A percentile compares a stretch with the other conserved stretches of the same genome.
These are phyloP conservation scores for Thalassiosira livingstoniorum DNA, from an alignment of 352 stramenopile species.

Conservation along the genomic window DNA sequence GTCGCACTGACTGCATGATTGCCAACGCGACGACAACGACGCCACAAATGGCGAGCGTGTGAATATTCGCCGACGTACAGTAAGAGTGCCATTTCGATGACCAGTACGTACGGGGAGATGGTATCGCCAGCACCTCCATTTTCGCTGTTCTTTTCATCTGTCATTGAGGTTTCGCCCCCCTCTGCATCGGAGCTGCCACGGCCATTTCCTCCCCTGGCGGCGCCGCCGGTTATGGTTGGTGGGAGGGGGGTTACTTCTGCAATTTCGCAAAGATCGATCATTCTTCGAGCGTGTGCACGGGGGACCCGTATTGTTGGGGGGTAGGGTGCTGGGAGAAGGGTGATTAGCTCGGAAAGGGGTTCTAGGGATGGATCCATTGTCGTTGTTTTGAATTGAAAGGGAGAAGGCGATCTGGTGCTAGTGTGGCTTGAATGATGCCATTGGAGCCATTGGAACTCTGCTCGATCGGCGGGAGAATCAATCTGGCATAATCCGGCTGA, in stretches of 20 bases:
- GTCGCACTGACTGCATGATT: not conserved
- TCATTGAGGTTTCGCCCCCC: too few species aligned
- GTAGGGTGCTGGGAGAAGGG: slow-evolving; percentile 5
- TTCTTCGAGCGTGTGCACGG: slow-evolving; percentile 22
- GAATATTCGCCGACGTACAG: slow-evolving; percentile 58
- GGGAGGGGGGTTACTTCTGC: slow-evolving; percentile 38
- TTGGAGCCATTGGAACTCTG: too few species aligned
- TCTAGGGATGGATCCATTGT: not conserved
- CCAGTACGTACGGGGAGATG: slow-evolving; percentile 20
- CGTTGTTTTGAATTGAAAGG: not conserved
- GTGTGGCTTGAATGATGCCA: too few species aligned
- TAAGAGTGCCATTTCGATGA: slow-evolving; percentile 57
- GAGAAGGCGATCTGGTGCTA: too few species aligned
- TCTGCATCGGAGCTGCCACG: not conserved
- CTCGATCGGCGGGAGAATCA: too few species aligned
- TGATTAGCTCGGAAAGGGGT: not conserved
- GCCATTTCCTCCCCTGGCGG: not conserved
- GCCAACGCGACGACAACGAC: not conserved
- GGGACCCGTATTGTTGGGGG: slow-evolving; percentile 40
- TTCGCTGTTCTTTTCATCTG: too few species aligned
- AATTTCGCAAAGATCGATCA: slow-evolving; percentile 46
- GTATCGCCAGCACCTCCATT: not conserved
- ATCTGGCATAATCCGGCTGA: too few species aligned
- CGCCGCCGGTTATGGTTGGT: not conserved
- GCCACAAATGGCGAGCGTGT: slow-evolving; percentile 51